Evolutionary conservation across 75 land plant genomes (phyloP), one percentile per base, ranked within the genome.

Genomic region (Pseudotsuga menziesii): DNA sequence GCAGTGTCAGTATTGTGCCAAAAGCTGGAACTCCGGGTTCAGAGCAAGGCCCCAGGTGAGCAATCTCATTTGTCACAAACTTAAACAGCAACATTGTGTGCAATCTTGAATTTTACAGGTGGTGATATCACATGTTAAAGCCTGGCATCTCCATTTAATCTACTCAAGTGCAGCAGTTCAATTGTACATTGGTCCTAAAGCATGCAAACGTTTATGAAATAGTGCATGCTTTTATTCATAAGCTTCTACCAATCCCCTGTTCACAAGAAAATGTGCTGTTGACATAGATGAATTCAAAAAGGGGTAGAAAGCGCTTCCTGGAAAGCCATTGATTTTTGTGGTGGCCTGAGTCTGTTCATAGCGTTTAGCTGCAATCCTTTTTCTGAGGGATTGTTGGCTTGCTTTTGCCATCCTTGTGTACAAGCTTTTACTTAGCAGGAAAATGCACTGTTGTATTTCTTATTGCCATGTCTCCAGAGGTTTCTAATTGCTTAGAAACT

Each of bases 1-100:
- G 56, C 35, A 73, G 57, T 23, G 27, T 55, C 54, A 29, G 57
- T 73, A 22, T 73, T 73, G 57, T 73, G 25, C 75, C 58, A 14
- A 73, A 73, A 73, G 75, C 75, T 56, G 75, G 75, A 26, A 73
- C 75, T 13, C 75, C 75, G 25, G 75, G 57, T 25, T 56, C 75
- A 56, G 72, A 69, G 72, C 72, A 39, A 73, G 57, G 35, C 16
- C 58, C 57, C 55, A 73, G 57, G 57, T 54, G 75, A 73, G 75
- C 41, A 23, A 41, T 73, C 32, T 56, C 12, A 26, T 54, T 73
- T 56, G 75, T 73, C 44, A 54, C 57, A 55, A 26, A 25, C 15
- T 25, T 73, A 55, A 23, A 52, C 26, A 56, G 5, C 27, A 5
- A 22, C 56, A 25, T 26, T 55, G 23, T 19, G 57, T 54, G 36